Evolutionary conservation across 768 basidiomycete genomes (phyloP).

Genomic region (Serendipita sp.): DNA sequence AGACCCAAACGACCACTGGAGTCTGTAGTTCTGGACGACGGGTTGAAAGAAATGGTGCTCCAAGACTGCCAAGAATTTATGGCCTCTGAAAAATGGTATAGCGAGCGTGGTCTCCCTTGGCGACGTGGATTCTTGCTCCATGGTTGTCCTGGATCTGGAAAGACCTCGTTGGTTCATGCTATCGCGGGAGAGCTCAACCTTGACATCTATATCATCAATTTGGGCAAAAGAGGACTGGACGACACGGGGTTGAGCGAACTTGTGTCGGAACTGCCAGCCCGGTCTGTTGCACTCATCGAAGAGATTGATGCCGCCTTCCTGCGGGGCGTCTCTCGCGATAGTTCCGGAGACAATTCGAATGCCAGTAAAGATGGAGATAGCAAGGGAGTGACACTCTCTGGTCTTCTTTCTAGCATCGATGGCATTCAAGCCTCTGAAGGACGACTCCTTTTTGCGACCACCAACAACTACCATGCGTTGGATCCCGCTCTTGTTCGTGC

Average conservation of each 20-base stretch:
- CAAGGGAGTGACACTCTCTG: conserved; percentile 41
- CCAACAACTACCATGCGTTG: conserved; percentile 52
- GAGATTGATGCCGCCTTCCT: conserved; percentile 69
- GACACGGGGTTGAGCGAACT: conserved; percentile 41
- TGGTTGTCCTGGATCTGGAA: conserved; percentile 29
- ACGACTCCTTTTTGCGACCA: conserved; percentile 65
- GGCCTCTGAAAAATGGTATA: conserved; percentile 52
- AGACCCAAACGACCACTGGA: conserved; percentile 47
- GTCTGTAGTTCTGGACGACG: conserved; percentile 47
- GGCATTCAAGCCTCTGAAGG: conserved; percentile 69
- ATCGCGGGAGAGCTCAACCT: conserved; percentile 64
- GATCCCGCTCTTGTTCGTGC: conserved; percentile 63
- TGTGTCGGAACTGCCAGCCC: conserved; percentile 45
- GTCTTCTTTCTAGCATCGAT: conserved; percentile 63
- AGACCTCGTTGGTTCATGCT: conserved; percentile 60
- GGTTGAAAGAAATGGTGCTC: conserved; percentile 40
- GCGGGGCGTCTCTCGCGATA: conserved; percentile 24
- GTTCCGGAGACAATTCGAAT: background rate
- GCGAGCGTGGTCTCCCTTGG: conserved; percentile 58
- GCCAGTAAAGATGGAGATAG: background rate
- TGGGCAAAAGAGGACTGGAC: conserved; percentile 45
- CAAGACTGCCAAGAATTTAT: conserved; percentile 60
- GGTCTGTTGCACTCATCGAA: conserved; percentile 65
- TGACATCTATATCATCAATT: conserved; percentile 55
- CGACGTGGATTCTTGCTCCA: conserved; percentile 57